Evolutionary conservation across 1,284 basidiomycete species (phyloP).

Genomic region (Fistulina hepatica): DNA sequence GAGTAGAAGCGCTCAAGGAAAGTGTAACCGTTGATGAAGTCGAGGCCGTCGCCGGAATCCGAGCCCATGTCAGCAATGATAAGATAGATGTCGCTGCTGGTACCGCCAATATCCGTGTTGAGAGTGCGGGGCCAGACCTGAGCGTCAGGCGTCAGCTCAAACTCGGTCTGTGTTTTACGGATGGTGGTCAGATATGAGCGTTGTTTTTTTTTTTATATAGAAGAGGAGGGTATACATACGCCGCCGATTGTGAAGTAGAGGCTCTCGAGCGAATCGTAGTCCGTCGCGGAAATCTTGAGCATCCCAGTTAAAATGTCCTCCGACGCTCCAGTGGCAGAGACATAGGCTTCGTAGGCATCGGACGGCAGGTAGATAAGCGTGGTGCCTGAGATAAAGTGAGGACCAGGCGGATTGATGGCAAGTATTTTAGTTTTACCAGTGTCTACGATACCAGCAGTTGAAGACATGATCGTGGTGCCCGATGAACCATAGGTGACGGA

Average conservation of each 20-base stretch:
- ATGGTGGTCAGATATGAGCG: constrained; percentile 1
- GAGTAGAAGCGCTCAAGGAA: constrained; percentile 34
- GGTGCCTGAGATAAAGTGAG: no score
- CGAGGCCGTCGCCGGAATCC: constrained; percentile 1
- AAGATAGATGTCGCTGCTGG: background rate
- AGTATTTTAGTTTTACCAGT: no score
- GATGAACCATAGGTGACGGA: constrained; percentile 14
- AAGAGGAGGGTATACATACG: constrained; percentile 15
- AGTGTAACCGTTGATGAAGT: constrained; percentile 1
- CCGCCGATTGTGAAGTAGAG: no score
- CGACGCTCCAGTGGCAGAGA: constrained; percentile 23
- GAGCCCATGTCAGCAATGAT: background rate
- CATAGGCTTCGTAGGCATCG: constrained; percentile 19
- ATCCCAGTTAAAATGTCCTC: constrained; percentile 26
- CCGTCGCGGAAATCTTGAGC: no score
- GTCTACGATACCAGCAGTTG: constrained; percentile 52
- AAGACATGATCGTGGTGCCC: constrained; percentile 31
- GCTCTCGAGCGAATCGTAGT: no score
- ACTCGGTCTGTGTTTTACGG: constrained; percentile 25
- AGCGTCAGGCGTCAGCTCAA: constrained; percentile 11
- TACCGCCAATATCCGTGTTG: constrained; percentile 2
- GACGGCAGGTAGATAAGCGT: constrained; percentile 11
- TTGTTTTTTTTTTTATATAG: background rate
- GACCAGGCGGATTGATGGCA: no score
- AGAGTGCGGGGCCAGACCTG: constrained; percentile 3